Evolutionary conservation across 306 rosid genomes (phyloP).

Genomic region (Amphicarpaea edgeworthii): DNA sequence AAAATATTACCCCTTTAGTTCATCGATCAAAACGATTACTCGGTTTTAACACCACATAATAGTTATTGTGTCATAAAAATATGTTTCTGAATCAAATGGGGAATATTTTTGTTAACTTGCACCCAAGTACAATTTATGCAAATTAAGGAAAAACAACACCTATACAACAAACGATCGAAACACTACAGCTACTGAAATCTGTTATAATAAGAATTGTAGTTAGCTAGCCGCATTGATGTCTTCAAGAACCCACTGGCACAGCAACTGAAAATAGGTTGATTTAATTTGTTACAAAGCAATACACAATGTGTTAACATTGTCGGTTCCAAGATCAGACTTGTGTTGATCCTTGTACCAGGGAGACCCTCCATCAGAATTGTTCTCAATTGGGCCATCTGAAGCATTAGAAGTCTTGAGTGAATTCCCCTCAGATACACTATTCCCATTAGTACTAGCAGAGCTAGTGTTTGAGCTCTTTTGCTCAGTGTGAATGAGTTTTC

Average conservation of each 20-base stretch:
- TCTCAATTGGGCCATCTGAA: constrained; percentile 73
- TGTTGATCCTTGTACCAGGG: constrained; percentile 68
- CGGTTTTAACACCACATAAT: constrained; percentile 12
- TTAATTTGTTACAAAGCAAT: constrained; percentile 52
- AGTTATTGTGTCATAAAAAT: not conserved
- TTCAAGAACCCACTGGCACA: constrained; percentile 65
- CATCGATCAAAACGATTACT: constrained; percentile 41
- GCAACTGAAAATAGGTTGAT: constrained; percentile 20
- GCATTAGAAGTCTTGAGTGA: constrained; percentile 61
- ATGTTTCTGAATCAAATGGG: constrained; percentile 40
- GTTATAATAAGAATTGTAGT: constrained; percentile 45
- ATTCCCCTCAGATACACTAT: constrained; percentile 61
- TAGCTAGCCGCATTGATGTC: constrained; percentile 70
- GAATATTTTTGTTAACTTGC: constrained; percentile 65
- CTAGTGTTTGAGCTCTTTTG: constrained; percentile 63
- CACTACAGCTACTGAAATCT: constrained; percentile 47
- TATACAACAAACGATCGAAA: constrained; percentile 55
- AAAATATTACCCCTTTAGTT: constrained; percentile 58
- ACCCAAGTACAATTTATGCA: constrained; percentile 46
- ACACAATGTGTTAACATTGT: constrained; percentile 60
- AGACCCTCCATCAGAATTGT: constrained; percentile 81
- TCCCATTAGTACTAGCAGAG: constrained; percentile 56
- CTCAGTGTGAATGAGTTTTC: constrained; percentile 72
- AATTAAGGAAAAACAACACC: constrained; percentile 41
- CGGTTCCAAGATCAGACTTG: constrained; percentile 56